phyloP scores from a whole-genome alignment of 192 early-diverging fungal species.

The Entomortierella beljakovae region DNA sequence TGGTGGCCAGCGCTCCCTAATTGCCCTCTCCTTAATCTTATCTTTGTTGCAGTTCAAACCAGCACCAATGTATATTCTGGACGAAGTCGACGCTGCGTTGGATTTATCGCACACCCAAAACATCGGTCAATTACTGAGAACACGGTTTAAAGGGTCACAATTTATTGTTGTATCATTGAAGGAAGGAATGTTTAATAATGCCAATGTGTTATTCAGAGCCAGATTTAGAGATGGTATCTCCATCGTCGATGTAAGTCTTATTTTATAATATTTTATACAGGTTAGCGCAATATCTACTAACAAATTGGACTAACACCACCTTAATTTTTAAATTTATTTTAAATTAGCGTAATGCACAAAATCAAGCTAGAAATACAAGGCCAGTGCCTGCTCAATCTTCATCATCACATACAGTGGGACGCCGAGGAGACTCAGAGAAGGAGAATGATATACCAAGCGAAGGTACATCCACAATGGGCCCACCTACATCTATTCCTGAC shows the following conservation, averaged over 20 bases:
- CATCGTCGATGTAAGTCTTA: slow-evolving; percentile 79
- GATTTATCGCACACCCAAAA: slow-evolving; percentile 99
- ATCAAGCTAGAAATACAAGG: slow-evolving; percentile 11
- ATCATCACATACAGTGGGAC: neutral
- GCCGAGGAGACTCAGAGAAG: slow-evolving; percentile 14
- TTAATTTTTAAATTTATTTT: neutral
- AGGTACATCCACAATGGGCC: neutral
- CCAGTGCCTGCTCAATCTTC: neutral
- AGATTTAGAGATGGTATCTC: slow-evolving; percentile 96
- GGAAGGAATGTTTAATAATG: slow-evolving; percentile 99
- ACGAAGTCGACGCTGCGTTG: slow-evolving; percentile 98
- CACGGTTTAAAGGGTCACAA: slow-evolving; percentile 95
- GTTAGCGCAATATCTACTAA: too few relatives aligned
- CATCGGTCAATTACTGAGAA: slow-evolving; percentile 93
- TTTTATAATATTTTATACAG: too few relatives aligned
- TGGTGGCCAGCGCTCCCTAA: slow-evolving; percentile 96
- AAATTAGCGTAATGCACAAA: slow-evolving; percentile 25
- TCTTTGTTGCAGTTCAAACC: slow-evolving; percentile 98
- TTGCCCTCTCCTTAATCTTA: slow-evolving; percentile 96
- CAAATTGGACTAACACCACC: too few relatives aligned
- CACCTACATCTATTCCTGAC: neutral
- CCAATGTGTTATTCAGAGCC: slow-evolving; percentile 94
- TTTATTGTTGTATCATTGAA: slow-evolving; percentile 99
- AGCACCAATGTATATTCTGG: slow-evolving; percentile 99
- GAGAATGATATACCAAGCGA: slow-evolving; percentile 16